Base-by-base conservation (phyloP, 352 stramenopile species). In the Phytophthora gonapodyides region DNA sequence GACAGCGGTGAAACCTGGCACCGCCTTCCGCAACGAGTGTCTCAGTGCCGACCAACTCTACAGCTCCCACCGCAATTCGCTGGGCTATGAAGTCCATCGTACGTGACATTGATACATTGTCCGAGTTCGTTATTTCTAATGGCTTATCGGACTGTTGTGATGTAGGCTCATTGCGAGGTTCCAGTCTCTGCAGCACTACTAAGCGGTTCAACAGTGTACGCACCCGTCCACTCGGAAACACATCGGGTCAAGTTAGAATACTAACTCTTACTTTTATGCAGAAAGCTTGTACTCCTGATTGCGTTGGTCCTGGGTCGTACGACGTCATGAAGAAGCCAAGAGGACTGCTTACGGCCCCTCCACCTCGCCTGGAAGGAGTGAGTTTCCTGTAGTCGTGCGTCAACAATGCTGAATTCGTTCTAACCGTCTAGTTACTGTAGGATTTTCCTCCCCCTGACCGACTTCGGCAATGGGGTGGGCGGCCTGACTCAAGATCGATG, bases 71-170 rank as follows among this genome's bases (percentile, higher is more conserved):
- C 68, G 52, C 34, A 71, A 80, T 31, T 76, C 78, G 0, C 50
- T 91, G 11, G 82, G 82, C 16, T 90, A 91, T 42, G 76, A 90
- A 37, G 82, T 84, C 15, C 73, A 87, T 41, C 71, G 80, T 91
- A 75, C 43, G 79, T 11, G n/a, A 8, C 27, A 38, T 45, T 16
- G 17, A 35, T 1, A 2, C 13, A 17, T 7, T 47, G 21, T 34
- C 16, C 34, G 5, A 11, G 12, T 19, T 38, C 15, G 47, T 19
- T 7, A 9, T 30, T 42, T 41, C 41, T 10, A 27, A 10, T 36
- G 17, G 21, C 4, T 45, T 35, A 3, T 30, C 46, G 51, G 17
- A 31, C 7, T 64, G 37, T 19, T 31, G 15, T 51, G 17, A 5
- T n/a, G 0, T 11, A 90, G 82, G 67, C 7, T 90, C 80, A 12